phyloP scores from a whole-genome alignment of 2,329 filamentous ascomycete species.

The Phaeomoniella chlamydospora region DNA sequence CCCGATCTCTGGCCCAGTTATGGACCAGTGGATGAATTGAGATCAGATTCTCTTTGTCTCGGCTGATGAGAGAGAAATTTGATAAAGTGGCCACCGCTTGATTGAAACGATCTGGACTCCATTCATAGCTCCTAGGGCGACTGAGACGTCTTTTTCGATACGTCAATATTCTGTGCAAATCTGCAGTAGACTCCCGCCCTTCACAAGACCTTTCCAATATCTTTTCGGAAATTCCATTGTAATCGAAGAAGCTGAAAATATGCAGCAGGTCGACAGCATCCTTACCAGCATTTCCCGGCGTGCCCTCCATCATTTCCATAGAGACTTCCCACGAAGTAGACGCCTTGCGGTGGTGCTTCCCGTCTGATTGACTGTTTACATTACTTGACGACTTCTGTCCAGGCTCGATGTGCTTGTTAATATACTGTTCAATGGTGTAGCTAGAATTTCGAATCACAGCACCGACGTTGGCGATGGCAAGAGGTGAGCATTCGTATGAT shows the following conservation, averaged over 20 bases:
- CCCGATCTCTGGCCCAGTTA: slow-evolving; percentile 1
- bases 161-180: neutral
- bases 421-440: slow-evolving; percentile 13
- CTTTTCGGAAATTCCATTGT: neutral
- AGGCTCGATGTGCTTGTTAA: slow-evolving; percentile 7
- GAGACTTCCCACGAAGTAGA: neutral
- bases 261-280: slow-evolving; percentile 1
- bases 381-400: neutral
- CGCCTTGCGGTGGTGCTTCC: neutral
- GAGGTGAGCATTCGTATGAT: slow-evolving; percentile 11
- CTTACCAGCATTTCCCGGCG: neutral
- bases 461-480: slow-evolving; percentile 15
- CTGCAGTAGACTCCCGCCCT: neutral
- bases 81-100: neutral
- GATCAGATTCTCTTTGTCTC: neutral
- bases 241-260: slow-evolving; percentile 1
- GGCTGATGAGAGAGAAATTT: neutral
- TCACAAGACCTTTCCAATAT: neutral
- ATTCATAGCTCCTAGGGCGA: neutral
- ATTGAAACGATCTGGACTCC: neutral
- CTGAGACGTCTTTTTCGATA: neutral
- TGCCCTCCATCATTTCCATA: neutral
- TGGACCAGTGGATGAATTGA: neutral
- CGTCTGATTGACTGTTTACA: neutral
- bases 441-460: slow-evolving; percentile 9